Evolutionary conservation across 805 yeast species (phyloP).

Genomic region (Citeromyces matritensis): DNA sequence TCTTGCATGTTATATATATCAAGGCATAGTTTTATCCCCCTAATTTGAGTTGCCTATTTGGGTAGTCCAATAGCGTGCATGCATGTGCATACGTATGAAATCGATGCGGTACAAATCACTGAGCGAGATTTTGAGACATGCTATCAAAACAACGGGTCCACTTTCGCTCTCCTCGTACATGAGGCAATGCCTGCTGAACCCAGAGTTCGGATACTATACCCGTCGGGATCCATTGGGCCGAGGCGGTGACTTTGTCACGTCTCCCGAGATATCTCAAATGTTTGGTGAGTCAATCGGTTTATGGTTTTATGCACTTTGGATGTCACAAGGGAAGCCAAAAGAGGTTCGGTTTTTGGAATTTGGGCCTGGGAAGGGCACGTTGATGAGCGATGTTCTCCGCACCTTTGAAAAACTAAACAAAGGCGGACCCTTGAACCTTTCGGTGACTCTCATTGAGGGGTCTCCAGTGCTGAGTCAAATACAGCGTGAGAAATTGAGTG

Average conservation of each 20-base stretch:
- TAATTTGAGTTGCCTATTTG: too few species aligned
- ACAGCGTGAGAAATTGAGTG: slow-evolving; percentile 39
- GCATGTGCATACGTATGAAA: too few species aligned
- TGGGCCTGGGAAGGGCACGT: slow-evolving; percentile 79
- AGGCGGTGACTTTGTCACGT: slow-evolving; percentile 66
- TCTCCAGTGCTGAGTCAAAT: slow-evolving; percentile 44
- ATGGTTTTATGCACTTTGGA: slow-evolving; percentile 50
- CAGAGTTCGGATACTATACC: slow-evolving; percentile 66
- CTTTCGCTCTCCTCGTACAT: slow-evolving; percentile 58
- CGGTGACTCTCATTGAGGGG: slow-evolving; percentile 52
- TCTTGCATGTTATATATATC: too few species aligned
- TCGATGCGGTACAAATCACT: slow-evolving; percentile 4
- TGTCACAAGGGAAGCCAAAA: slow-evolving; percentile 35
- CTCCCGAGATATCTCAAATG: slow-evolving; percentile 78
- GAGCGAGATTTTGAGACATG: slow-evolving; percentile 21
- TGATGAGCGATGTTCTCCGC: slow-evolving; percentile 49
- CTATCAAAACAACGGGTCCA: slow-evolving; percentile 62
- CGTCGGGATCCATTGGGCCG: slow-evolving; percentile 43
- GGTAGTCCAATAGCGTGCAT: too few species aligned
- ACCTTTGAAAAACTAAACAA: slow-evolving; percentile 25
- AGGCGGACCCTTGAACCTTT: slow-evolving; percentile 3
- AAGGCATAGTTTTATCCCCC: too few species aligned
- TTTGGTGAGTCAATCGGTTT: slow-evolving; percentile 78
- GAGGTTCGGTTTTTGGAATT: slow-evolving; percentile 48
- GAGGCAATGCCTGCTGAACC: slow-evolving; percentile 72